phyloP scores from a whole-genome alignment of 2,329 filamentous ascomycete genomes.

The Dendryphion nanum region DNA sequence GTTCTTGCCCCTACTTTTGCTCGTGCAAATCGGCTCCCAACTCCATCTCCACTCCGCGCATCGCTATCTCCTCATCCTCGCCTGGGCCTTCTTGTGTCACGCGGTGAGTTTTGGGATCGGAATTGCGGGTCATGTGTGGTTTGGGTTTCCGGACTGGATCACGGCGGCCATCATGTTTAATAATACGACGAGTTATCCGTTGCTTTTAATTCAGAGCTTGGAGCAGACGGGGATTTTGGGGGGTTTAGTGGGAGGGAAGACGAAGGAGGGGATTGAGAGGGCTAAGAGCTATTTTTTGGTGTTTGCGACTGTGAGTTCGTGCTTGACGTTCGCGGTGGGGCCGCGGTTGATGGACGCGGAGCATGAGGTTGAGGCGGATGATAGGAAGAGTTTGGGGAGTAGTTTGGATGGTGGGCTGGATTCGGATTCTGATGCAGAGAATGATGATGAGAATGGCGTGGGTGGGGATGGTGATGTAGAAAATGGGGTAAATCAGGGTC shows the following conservation, averaged over 20 bases:
- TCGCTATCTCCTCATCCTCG: slow-evolving; percentile 49
- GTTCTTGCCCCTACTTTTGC: slow-evolving; percentile 53
- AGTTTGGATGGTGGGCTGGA: too few relatives aligned
- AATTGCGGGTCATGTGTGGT: slow-evolving; percentile 39
- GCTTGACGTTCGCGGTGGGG: slow-evolving; percentile 62
- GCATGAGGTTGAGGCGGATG: slow-evolving; percentile 25
- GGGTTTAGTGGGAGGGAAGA: slow-evolving; percentile 43
- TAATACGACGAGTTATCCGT: slow-evolving; percentile 54
- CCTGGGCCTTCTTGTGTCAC: slow-evolving; percentile 53
- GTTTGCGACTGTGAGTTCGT: slow-evolving; percentile 61
- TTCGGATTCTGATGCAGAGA: slow-evolving; percentile 6
- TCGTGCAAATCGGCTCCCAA: slow-evolving; percentile 54
- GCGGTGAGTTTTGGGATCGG: slow-evolving; percentile 49
- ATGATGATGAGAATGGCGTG: slow-evolving; percentile 2
- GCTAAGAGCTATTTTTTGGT: slow-evolving; percentile 66
- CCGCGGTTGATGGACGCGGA: slow-evolving; percentile 55
- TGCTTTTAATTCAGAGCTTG: slow-evolving; percentile 52
- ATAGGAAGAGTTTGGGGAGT: slow-evolving; percentile 8
- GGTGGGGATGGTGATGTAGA: background rate
- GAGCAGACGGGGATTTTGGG: slow-evolving; percentile 57
- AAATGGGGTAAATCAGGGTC: background rate
- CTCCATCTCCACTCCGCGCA: slow-evolving; percentile 45
- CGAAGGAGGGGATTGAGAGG: slow-evolving; percentile 51
- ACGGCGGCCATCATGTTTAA: slow-evolving; percentile 56
- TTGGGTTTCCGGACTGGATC: slow-evolving; percentile 53